Evolutionary conservation across 768 basidiomycete species (phyloP).

Genomic region (Leccinum barrowsii): DNA sequence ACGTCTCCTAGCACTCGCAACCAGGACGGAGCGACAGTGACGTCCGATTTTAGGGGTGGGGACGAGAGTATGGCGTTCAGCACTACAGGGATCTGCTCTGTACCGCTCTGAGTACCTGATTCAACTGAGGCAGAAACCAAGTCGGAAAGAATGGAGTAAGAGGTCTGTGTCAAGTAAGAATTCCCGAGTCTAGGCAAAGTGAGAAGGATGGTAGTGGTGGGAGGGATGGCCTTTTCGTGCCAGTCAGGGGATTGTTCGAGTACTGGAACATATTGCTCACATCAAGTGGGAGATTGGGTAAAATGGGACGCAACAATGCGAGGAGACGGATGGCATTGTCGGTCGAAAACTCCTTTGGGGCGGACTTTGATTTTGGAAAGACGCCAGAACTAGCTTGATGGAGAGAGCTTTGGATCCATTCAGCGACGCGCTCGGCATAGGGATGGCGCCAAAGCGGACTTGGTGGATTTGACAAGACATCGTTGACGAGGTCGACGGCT

Average conservation of each 20-base stretch:
- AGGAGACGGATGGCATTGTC: conserved; percentile 80
- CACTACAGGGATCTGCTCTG: conserved; percentile 55
- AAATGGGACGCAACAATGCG: conserved; percentile 62
- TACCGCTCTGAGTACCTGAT: conserved; percentile 47
- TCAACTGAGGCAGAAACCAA: conserved; percentile 58
- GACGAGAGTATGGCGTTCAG: conserved; percentile 67
- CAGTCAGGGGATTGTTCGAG: conserved; percentile 12
- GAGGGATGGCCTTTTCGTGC: conserved; percentile 59
- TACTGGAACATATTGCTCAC: conserved; percentile 44
- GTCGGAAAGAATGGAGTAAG: conserved; percentile 83
- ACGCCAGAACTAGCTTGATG: conserved; percentile 61
- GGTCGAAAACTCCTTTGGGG: conserved; percentile 50
- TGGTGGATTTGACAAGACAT: conserved; percentile 73
- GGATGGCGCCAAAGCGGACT: conserved; percentile 79
- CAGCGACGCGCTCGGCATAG: conserved; percentile 75
- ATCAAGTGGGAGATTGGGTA: conserved; percentile 58
- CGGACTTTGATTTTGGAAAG: conserved; percentile 54
- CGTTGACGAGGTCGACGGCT: conserved; percentile 81
- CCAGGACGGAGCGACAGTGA: conserved; percentile 72
- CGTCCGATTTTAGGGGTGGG: conserved; percentile 67
- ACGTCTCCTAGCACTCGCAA: conserved; percentile 69
- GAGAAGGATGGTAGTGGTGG: conserved; percentile 69
- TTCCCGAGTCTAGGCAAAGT: conserved; percentile 83
- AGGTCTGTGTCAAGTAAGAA: conserved; percentile 83
- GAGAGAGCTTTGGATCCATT: conserved; percentile 71